A percentile compares a stretch with the other conserved stretches of the same genome.
Conservation (phyloP, 1,284 basidiomycete genomes). For the Leccinum griseonigrum region DNA sequence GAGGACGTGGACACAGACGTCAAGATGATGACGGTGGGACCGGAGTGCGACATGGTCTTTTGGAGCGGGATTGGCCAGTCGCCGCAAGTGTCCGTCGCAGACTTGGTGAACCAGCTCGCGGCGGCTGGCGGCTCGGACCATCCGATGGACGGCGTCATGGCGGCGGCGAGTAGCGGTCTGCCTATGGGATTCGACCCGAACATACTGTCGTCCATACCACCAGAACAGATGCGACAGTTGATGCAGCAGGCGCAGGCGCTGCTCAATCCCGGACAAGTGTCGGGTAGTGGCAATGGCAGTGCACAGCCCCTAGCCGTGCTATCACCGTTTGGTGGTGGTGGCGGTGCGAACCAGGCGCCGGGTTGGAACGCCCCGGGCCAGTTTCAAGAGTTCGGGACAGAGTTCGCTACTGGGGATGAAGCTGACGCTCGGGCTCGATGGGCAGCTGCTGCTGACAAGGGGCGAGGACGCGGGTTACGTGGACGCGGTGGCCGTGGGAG, state of each 20-base stretch:
- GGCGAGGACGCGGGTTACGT: slow-evolving; percentile 35
- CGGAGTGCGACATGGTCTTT: slow-evolving; percentile 63
- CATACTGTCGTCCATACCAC: slow-evolving; percentile 41
- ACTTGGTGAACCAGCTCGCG: slow-evolving; percentile 65
- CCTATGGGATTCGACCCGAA: slow-evolving; percentile 32
- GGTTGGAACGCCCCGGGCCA: slow-evolving; percentile 28
- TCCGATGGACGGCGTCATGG: slow-evolving; percentile 19
- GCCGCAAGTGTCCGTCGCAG: slow-evolving; percentile 53
- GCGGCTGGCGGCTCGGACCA: slow-evolving; percentile 38
- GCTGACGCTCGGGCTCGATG: slow-evolving; percentile 40
- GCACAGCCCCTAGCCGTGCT: slow-evolving; percentile 15
- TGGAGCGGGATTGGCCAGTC: slow-evolving; percentile 46
- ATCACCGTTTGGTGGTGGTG: slow-evolving; percentile 25
- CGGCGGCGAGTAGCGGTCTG: slow-evolving; percentile 12
- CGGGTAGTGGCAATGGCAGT: slow-evolving; percentile 19
- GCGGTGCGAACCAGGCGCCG: slow-evolving; percentile 23
- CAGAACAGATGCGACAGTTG: slow-evolving; percentile 63
- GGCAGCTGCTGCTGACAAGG: slow-evolving; percentile 35
- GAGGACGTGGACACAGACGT: slow-evolving; percentile 65
- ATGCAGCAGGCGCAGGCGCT: slow-evolving; percentile 51
- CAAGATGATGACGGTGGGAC: slow-evolving; percentile 63
- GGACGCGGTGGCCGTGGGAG: slow-evolving; percentile 46
- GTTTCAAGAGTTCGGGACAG: slow-evolving; percentile 36
- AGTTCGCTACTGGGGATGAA: slow-evolving; percentile 35
- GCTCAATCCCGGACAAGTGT: slow-evolving; percentile 25